Conservation (phyloP, 2,329 filamentous ascomycete species). For the Grosmannia clavigera region DNA sequence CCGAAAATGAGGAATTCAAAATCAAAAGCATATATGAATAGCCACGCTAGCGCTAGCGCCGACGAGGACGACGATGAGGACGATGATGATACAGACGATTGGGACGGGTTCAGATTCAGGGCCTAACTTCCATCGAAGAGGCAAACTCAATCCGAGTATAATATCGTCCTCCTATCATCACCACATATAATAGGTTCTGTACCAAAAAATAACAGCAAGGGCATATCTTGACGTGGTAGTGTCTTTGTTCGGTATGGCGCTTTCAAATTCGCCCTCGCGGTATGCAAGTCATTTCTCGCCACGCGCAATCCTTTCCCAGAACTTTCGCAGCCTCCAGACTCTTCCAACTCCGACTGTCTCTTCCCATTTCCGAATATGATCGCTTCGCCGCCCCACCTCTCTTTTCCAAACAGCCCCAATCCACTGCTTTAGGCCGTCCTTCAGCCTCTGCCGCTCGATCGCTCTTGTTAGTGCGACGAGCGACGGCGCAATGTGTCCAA, state of each 20-base stretch:
- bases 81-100: constrained; percentile 39
- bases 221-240: background rate
- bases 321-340: constrained; percentile 49
- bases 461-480: constrained; percentile 50
- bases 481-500: constrained; percentile 36
- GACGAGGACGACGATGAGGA: constrained; percentile 30
- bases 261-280: background rate
- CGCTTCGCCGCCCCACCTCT: constrained; percentile 36
- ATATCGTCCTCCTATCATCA: background rate
- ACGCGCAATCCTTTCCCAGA: constrained; percentile 50
- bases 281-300: constrained; percentile 21
- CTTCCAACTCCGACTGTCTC: constrained; percentile 40
- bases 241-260: background rate
- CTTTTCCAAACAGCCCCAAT: constrained; percentile 45
- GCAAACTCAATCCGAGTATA: background rate
- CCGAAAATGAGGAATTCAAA: constrained; percentile 16
- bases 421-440: constrained; percentile 54
- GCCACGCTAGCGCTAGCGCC: background rate
- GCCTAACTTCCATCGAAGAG: background rate
- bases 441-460: constrained; percentile 55
- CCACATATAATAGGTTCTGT: background rate
- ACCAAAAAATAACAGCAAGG: too few relatives aligned
- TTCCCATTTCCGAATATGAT: constrained; percentile 33
- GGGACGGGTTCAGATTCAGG: constrained; percentile 45
- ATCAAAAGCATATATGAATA: background rate